Evolutionary conservation across 2,329 filamentous ascomycete species (phyloP).

Genomic region (Aureobasidium sp.): DNA sequence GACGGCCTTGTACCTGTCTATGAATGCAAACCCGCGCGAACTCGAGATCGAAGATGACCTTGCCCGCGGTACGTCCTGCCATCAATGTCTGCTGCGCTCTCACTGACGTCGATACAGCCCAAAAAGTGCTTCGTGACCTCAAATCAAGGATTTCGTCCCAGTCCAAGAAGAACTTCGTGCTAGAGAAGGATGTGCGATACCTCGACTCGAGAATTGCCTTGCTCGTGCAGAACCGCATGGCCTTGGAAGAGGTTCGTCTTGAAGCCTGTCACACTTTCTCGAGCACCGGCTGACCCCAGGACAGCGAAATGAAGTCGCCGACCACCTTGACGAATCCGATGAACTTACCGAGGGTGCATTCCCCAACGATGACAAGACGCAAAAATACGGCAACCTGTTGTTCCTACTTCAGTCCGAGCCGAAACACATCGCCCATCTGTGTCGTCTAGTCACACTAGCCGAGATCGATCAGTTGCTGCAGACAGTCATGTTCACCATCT

Average conservation of each 20-base stretch:
- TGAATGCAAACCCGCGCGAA: conserved; percentile 95
- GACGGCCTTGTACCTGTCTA: conserved; percentile 93
- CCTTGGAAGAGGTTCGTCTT: conserved; percentile 75
- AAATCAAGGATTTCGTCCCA: conserved; percentile 96
- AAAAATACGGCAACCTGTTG: conserved; percentile 93
- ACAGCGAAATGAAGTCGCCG: conserved; percentile 98
- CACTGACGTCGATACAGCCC: conserved; percentile 50
- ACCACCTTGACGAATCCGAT: conserved; percentile 83
- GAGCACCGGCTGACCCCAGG: conserved; percentile 7
- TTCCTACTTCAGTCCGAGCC: conserved; percentile 95
- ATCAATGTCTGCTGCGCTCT: neutral
- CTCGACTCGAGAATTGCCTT: conserved; percentile 95
- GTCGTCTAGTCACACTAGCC: conserved; percentile 89
- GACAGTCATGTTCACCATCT: conserved; percentile 99
- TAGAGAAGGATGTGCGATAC: conserved; percentile 98
- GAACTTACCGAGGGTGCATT: conserved; percentile 91
- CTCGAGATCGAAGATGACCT: conserved; percentile 97
- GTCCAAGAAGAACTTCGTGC: conserved; percentile 99
- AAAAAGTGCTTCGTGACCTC: conserved; percentile 83
- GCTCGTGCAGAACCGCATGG: conserved; percentile 98
- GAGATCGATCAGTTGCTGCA: conserved; percentile 98
- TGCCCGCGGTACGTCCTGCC: conserved; percentile 62
- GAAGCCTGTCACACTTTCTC: neutral
- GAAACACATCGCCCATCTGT: conserved; percentile 91
- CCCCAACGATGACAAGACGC: conserved; percentile 96